Percentiles rank a stretch among this genome's conserved stretches.
These are phyloP conservation scores for Eucalyptus lansdowneana DNA, from an alignment of 345 rosid genomes.

Conservation along the genomic window DNA sequence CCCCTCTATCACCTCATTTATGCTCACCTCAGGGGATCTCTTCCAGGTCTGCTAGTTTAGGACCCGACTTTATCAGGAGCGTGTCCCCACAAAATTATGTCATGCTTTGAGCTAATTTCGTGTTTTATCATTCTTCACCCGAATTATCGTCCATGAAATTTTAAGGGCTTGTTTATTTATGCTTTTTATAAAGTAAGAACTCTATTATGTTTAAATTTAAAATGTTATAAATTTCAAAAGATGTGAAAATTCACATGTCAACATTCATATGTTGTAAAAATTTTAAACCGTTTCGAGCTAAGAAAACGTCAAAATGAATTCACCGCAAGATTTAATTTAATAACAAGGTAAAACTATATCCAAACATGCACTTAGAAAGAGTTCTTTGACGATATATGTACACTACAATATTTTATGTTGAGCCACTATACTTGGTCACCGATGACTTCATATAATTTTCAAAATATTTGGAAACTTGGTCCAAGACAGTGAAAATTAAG, in stretches of 20 bases:
- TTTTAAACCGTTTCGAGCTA: background rate
- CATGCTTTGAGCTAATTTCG: background rate
- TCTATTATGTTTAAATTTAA: too few relatives aligned
- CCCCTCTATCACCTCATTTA: slow-evolving; percentile 7
- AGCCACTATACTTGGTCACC: background rate
- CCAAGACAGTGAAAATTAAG: background rate
- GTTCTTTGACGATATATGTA: background rate
- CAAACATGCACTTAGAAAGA: background rate
- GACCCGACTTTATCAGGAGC: slow-evolving; percentile 12
- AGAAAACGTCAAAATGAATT: background rate
- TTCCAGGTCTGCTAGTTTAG: background rate
- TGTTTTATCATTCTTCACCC: background rate
- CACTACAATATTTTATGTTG: background rate
- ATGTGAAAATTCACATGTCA: background rate
- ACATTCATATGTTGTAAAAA: background rate
- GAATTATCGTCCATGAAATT: background rate
- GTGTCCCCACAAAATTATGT: background rate
- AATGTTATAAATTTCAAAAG: background rate
- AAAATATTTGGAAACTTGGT: background rate
- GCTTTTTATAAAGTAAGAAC: background rate
- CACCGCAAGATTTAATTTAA: background rate
- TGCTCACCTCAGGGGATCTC: slow-evolving; percentile 24
- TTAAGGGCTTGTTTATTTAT: background rate
- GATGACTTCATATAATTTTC: background rate
- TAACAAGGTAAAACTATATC: background rate